phyloP scores from a whole-genome alignment of 2,329 filamentous ascomycete genomes.

The Neonectria punicea region DNA sequence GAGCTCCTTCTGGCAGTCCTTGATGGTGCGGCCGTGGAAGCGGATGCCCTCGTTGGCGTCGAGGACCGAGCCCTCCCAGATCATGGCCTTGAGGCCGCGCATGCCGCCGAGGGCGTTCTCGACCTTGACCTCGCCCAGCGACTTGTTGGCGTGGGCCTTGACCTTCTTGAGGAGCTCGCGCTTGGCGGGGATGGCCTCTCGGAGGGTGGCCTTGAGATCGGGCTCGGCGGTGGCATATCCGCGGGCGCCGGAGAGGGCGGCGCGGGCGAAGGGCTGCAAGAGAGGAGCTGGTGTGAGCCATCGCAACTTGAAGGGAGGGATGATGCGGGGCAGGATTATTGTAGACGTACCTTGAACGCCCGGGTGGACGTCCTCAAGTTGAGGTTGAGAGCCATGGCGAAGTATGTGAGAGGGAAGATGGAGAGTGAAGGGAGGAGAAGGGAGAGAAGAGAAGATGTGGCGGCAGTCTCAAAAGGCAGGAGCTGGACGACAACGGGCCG shows the following conservation, averaged over 20 bases:
- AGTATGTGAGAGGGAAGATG: conserved; percentile 7
- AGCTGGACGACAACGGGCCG: conserved; percentile 31
- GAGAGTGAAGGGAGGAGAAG: neutral
- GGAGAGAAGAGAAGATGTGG: conserved; percentile 3
- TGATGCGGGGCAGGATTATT: neutral
- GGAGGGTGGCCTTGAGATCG: conserved; percentile 88
- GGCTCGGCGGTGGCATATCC: conserved; percentile 83
- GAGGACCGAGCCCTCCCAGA: conserved; percentile 98
- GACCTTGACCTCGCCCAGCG: conserved; percentile 91
- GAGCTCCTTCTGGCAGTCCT: conserved; percentile 93
- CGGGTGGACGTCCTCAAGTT: conserved; percentile 70
- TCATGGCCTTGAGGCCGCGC: conserved; percentile 97
- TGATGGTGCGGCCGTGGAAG: conserved; percentile 97
- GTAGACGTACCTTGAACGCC: conserved; percentile 69
- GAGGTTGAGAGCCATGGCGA: conserved; percentile 72
- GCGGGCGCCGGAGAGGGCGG: conserved; percentile 53
- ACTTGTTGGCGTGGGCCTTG: conserved; percentile 84
- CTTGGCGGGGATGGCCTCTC: conserved; percentile 87
- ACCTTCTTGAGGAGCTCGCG: conserved; percentile 93
- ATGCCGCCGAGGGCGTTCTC: conserved; percentile 96
- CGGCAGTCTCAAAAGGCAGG: conserved; percentile 16
- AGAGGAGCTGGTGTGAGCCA: conserved; percentile 8
- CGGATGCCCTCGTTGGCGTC: conserved; percentile 97
- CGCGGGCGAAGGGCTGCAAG: conserved; percentile 46
- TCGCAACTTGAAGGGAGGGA: neutral